phyloP scores from a whole-genome alignment of 129 eudicot species.

The Arctium lappa region DNA sequence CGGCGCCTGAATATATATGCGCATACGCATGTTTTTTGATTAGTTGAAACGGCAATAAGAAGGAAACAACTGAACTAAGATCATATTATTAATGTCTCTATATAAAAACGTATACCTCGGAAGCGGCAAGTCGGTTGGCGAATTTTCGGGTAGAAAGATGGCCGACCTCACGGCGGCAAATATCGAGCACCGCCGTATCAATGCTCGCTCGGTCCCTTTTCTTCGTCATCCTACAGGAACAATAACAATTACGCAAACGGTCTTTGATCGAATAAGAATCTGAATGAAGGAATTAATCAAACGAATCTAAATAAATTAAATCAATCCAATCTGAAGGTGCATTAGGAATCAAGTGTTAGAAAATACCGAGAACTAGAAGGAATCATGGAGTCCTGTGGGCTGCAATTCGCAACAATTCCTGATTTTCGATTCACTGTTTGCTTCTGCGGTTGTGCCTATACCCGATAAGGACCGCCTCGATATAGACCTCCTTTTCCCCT shows the following conservation, averaged over 20 bases:
- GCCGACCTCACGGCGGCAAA: slow-evolving; percentile 82
- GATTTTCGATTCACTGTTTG: not conserved
- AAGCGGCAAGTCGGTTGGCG: slow-evolving; percentile 71
- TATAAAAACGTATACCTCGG: slow-evolving; percentile 46
- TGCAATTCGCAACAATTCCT: not conserved
- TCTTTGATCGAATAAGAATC: not conserved
- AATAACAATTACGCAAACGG: not conserved
- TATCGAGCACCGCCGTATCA: slow-evolving; percentile 56
- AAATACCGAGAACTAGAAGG: slow-evolving; percentile 17
- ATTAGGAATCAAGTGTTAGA: slow-evolving; percentile 1
- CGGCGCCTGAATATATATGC: not conserved
- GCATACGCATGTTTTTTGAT: not conserved
- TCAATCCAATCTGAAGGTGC: not conserved
- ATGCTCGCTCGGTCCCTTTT: slow-evolving; percentile 38
- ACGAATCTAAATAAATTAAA: not conserved
- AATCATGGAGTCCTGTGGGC: slow-evolving; percentile 7
- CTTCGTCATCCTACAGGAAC: slow-evolving; percentile 30
- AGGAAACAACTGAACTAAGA: not conserved
- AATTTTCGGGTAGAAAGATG: slow-evolving; percentile 56
- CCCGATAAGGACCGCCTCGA: not conserved
- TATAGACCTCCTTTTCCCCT: not conserved
- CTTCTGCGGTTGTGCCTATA: not conserved
- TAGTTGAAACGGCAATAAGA: not conserved
- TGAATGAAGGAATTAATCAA: not conserved
- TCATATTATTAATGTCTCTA: not conserved